phyloP scores from a whole-genome alignment of 139 green algal genomes.

The Chlorella sp. region DNA sequence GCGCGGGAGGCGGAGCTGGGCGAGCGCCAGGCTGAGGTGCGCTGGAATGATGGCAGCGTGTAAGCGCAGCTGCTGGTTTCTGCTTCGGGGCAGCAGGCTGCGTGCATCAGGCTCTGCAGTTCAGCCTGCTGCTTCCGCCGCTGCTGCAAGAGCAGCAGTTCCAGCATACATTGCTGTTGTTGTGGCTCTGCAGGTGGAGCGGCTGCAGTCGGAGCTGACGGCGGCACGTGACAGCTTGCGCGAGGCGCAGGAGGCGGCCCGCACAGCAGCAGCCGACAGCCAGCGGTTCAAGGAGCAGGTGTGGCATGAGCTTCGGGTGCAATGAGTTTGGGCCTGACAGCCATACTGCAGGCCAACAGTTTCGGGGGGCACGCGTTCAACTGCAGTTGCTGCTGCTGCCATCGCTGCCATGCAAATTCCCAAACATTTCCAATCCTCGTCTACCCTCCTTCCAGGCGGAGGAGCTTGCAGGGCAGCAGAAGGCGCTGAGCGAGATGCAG shows the following conservation, averaged over 20 bases:
- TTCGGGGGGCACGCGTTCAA: no score
- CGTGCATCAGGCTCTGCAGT: background rate
- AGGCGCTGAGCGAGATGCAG: constrained; percentile 19
- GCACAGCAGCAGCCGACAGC: background rate
- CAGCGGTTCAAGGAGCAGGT: constrained; percentile 32
- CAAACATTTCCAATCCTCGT: no score
- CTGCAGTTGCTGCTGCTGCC: no score
- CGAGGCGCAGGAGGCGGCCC: constrained; percentile 22
- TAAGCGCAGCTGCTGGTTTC: background rate
- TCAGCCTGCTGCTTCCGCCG: background rate
- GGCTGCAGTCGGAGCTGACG: constrained; percentile 15
- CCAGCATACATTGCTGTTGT: background rate
- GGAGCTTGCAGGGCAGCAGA: background rate
- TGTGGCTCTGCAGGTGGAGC: constrained; percentile 1
- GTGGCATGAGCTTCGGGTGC: no score
- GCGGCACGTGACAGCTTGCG: background rate
- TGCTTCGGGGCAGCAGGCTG: no score
- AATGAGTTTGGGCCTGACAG: no score
- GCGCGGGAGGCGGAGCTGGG: constrained; percentile 49
- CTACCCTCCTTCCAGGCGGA: background rate
- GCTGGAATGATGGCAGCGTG: background rate
- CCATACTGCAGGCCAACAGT: no score
- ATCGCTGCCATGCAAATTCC: no score
- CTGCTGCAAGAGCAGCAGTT: background rate
- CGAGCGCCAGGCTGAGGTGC: constrained; percentile 19